Percentiles rank a stretch among this genome's conserved stretches.
phyloP scores from a whole-genome alignment of 495 filamentous ascomycete species.

The Hypomontagnella submonticulosa region DNA sequence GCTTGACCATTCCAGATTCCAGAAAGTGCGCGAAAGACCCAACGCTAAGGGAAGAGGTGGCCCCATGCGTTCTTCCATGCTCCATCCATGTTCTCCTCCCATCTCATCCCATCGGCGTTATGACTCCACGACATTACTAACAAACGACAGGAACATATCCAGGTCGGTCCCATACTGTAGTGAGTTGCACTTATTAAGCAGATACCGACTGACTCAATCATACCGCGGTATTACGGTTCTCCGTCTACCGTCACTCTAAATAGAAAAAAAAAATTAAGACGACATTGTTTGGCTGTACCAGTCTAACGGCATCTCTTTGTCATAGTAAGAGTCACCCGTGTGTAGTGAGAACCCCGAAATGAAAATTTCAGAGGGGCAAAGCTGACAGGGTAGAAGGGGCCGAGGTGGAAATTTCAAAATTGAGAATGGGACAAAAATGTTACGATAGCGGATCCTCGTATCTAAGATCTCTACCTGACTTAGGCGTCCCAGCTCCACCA shows the following conservation, averaged over 20 bases:
- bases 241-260: background rate
- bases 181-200: constrained; percentile 31
- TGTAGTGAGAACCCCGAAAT: too few species aligned
- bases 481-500: constrained; percentile 5
- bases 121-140: constrained; percentile 20
- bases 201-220: constrained; percentile 9
- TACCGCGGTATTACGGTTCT: background rate
- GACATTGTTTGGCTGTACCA: too few species aligned
- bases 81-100: background rate
- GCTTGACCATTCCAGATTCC: constrained; percentile 50
- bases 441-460: constrained; percentile 34
- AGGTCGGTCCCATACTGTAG: constrained; percentile 4
- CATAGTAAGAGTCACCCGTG: too few species aligned
- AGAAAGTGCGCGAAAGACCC: constrained; percentile 33
- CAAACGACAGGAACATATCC: background rate
- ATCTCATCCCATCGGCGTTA: constrained; percentile 19
- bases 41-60: constrained; percentile 5
- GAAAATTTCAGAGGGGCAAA: constrained; percentile 26
- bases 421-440: constrained; percentile 20
- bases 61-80: background rate
- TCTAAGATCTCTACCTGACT: constrained; percentile 27
- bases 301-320: too few species aligned
- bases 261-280: background rate
- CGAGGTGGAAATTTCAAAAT: constrained; percentile 35
- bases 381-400: constrained; percentile 12